Conservation (phyloP, 768 basidiomycete genomes). For the Paxillus rubicundulus region DNA sequence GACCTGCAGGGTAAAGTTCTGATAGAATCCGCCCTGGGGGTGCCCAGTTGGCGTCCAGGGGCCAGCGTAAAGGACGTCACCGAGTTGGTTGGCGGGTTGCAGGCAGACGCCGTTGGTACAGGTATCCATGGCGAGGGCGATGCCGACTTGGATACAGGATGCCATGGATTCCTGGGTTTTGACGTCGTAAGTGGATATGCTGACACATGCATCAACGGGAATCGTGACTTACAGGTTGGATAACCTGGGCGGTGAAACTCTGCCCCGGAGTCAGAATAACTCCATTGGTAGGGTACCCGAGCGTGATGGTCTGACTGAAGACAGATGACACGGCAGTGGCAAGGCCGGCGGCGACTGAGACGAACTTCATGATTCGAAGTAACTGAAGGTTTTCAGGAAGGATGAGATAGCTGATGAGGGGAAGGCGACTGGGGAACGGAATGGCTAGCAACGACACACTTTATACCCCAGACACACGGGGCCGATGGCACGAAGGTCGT, state of each 20-base stretch:
- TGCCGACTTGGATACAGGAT: conserved; percentile 28
- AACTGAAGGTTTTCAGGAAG: not conserved
- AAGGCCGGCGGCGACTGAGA: conserved; percentile 7
- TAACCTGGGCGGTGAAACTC: conserved; percentile 18
- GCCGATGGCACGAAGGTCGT: not conserved
- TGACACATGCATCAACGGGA: not conserved
- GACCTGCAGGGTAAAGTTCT: conserved; percentile 28
- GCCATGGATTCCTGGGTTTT: conserved; percentile 15
- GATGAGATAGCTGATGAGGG: not conserved
- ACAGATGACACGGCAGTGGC: conserved; percentile 5
- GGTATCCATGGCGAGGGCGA: conserved; percentile 23
- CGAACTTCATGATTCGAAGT: conserved; percentile 15
- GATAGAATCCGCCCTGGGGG: conserved; percentile 20
- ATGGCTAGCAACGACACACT: not conserved
- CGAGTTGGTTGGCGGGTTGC: conserved; percentile 17
- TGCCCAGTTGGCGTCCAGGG: conserved; percentile 25
- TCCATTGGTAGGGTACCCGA: conserved; percentile 23
- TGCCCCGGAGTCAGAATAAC: conserved; percentile 14
- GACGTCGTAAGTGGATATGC: not conserved
- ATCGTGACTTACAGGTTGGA: conserved; percentile 18
- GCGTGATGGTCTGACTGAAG: conserved; percentile 28
- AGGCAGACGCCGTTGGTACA: conserved; percentile 25
- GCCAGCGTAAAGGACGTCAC: conserved; percentile 28
- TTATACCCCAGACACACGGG: conserved; percentile 1
- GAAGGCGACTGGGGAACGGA: not conserved